These are phyloP conservation scores for Larix kaempferi DNA, from an alignment of 75 land plant species.

Conservation along the genomic window DNA sequence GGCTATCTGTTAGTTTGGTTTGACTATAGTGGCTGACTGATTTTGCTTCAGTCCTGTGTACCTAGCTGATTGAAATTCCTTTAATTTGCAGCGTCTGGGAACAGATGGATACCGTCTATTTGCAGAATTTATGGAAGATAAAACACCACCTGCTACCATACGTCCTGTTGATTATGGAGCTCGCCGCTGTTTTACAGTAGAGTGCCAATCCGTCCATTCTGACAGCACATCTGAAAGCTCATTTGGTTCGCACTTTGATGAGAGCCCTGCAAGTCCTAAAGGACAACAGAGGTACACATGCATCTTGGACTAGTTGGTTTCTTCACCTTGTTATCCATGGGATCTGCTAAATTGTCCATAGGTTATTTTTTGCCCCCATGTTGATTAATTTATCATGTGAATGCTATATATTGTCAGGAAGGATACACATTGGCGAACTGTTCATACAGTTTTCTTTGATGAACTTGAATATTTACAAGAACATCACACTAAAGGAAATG, in stretches of 20 bases:
- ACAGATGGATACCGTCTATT: slow-evolving; percentile 35
- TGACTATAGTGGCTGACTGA: too few species aligned
- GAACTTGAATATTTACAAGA: slow-evolving; percentile 30
- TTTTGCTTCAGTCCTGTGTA: neutral
- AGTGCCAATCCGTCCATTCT: neutral
- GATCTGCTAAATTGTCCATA: neutral
- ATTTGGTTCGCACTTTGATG: slow-evolving; percentile 19
- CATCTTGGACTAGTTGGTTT: neutral
- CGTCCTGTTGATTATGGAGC: slow-evolving; percentile 11
- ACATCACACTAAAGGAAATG: neutral
- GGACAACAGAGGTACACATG: slow-evolving; percentile 9
- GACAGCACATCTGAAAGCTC: slow-evolving; percentile 25
- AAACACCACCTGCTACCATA: slow-evolving; percentile 38
- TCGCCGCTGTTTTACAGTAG: slow-evolving; percentile 9
- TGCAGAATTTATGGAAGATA: slow-evolving; percentile 21
- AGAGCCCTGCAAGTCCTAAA: slow-evolving; percentile 20
- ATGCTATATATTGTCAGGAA: slow-evolving; percentile 11
- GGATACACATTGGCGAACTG: slow-evolving; percentile 60
- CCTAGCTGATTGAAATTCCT: neutral
- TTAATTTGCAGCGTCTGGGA: slow-evolving; percentile 33
- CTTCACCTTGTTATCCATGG: neutral
- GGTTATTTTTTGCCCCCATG: neutral
- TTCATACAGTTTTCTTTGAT: slow-evolving; percentile 65
- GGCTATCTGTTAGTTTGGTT: too few species aligned
- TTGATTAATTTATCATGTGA: slow-evolving; percentile 8